Conservation (phyloP, 2,329 filamentous ascomycete genomes). For the Trichoderma semiorbis region DNA sequence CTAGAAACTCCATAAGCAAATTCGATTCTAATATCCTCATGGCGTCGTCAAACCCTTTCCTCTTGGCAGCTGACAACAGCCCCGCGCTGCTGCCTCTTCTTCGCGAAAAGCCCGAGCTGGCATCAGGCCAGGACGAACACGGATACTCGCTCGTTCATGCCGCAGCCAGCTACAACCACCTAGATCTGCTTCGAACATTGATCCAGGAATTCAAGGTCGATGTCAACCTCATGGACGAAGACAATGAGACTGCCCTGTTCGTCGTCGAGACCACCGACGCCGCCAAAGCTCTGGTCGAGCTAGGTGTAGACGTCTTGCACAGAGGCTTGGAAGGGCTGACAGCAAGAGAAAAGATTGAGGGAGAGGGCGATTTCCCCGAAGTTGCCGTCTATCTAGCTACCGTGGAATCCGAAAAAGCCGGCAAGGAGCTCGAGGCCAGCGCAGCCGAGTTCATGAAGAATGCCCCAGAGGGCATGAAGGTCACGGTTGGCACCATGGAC, state of each 20-base stretch:
- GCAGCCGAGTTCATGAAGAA: constrained; percentile 30
- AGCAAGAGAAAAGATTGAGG: constrained; percentile 74
- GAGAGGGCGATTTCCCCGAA: constrained; percentile 72
- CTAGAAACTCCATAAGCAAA: not conserved
- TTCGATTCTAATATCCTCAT: constrained; percentile 30
- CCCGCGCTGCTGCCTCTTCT: constrained; percentile 71
- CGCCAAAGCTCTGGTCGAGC: constrained; percentile 74
- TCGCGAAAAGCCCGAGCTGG: constrained; percentile 68
- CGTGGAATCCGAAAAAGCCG: constrained; percentile 28
- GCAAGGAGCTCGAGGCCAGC: constrained; percentile 29
- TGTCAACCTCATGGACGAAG: constrained; percentile 81
- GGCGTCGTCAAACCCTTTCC: constrained; percentile 59
- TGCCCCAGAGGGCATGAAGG: constrained; percentile 70
- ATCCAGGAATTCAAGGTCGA: constrained; percentile 74
- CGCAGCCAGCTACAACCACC: constrained; percentile 86
- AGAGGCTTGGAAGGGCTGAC: constrained; percentile 73
- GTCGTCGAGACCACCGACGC: constrained; percentile 79
- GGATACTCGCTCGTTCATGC: constrained; percentile 95
- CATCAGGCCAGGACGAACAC: constrained; percentile 77
- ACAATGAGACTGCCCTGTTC: constrained; percentile 91
- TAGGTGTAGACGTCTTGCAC: constrained; percentile 64
- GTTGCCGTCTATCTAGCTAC: constrained; percentile 67
- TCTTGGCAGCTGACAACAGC: constrained; percentile 80
- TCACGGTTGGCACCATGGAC: constrained; percentile 74
- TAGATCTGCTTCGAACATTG: constrained; percentile 72